These are phyloP conservation scores for Rhodotorula sp. DNA, from an alignment of 1,284 basidiomycete species.

Conservation along the genomic window DNA sequence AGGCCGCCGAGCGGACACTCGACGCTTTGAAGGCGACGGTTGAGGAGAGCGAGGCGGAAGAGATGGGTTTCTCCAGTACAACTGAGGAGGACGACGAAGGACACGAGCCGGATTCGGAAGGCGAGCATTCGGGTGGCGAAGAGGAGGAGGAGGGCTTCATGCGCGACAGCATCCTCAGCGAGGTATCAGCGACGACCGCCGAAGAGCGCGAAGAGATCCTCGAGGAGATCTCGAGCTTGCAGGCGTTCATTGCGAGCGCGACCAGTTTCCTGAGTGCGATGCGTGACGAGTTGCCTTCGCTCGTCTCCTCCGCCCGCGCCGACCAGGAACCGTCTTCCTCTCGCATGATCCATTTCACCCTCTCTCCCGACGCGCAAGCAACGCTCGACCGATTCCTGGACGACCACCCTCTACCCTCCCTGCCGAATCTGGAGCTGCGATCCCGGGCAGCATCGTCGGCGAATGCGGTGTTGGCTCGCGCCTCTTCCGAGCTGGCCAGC, in stretches of 20 bases:
- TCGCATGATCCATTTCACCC: constrained; percentile 19
- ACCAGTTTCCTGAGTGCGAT: constrained; percentile 30
- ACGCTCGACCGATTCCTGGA: constrained; percentile 38
- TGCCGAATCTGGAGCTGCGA: constrained; percentile 17
- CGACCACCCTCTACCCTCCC: constrained; percentile 36
- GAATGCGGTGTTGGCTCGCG: constrained; percentile 22
- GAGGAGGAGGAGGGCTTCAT: not conserved
- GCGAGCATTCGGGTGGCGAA: not conserved
- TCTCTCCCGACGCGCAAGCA: constrained; percentile 32
- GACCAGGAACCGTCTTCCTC: constrained; percentile 5
- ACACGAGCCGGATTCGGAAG: not conserved
- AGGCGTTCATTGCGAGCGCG: constrained; percentile 30
- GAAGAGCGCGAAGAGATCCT: constrained; percentile 9
- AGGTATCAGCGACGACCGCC: not conserved
- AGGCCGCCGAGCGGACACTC: constrained; percentile 25
- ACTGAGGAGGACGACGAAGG: constrained; percentile 9
- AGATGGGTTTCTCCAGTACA: not conserved
- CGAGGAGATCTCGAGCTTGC: constrained; percentile 27
- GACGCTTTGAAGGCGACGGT: constrained; percentile 12
- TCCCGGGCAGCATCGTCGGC: constrained; percentile 23
- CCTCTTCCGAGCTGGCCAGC: constrained; percentile 17
- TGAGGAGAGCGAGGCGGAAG: constrained; percentile 12
- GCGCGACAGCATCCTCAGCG: not conserved
- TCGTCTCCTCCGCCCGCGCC: constrained; percentile 5
- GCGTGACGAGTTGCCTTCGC: constrained; percentile 30